phyloP scores from a whole-genome alignment of 2,329 filamentous ascomycete genomes.

The Akanthomyces uredinophilus region DNA sequence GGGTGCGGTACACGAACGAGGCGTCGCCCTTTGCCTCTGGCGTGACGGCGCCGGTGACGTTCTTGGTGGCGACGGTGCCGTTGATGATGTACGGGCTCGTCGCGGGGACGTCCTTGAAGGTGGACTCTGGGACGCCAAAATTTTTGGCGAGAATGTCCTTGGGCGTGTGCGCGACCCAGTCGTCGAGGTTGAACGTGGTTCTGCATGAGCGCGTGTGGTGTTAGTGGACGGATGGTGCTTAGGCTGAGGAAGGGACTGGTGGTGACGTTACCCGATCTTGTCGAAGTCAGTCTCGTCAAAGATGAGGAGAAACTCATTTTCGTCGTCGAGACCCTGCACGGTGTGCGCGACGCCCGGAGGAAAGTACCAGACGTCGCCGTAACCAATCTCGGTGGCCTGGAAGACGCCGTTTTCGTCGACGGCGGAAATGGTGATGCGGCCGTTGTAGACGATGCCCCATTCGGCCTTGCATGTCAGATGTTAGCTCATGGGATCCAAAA shows the following conservation, averaged over 20 bases:
- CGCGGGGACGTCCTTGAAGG: constrained; percentile 54
- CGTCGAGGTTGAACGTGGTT: constrained; percentile 67
- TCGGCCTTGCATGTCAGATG: constrained; percentile 41
- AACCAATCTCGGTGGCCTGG: constrained; percentile 49
- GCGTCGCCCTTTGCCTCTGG: constrained; percentile 49
- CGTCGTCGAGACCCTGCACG: constrained; percentile 58
- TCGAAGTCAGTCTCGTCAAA: constrained; percentile 66
- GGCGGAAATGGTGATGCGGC: constrained; percentile 52
- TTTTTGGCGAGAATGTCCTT: constrained; percentile 60
- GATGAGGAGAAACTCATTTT: constrained; percentile 62
- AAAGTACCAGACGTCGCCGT: constrained; percentile 65
- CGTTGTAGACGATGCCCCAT: constrained; percentile 59
- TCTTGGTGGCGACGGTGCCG: constrained; percentile 43
- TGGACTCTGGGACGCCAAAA: constrained; percentile 56
- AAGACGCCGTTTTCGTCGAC: constrained; percentile 58
- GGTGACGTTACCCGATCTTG: constrained; percentile 43
- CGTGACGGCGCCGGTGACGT: constrained; percentile 32
- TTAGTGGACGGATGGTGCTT: not conserved
- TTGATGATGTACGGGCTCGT: constrained; percentile 59
- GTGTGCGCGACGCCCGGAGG: constrained; percentile 61
- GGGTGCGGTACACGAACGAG: constrained; percentile 58
- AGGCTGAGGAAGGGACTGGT: no score
- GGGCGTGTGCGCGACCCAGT: constrained; percentile 65
- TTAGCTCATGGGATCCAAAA: no score
- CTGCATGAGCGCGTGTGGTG: constrained; percentile 28